These are phyloP conservation scores for Exophiala alcalophila DNA, from an alignment of 2,329 filamentous ascomycete species.

Conservation along the genomic window DNA sequence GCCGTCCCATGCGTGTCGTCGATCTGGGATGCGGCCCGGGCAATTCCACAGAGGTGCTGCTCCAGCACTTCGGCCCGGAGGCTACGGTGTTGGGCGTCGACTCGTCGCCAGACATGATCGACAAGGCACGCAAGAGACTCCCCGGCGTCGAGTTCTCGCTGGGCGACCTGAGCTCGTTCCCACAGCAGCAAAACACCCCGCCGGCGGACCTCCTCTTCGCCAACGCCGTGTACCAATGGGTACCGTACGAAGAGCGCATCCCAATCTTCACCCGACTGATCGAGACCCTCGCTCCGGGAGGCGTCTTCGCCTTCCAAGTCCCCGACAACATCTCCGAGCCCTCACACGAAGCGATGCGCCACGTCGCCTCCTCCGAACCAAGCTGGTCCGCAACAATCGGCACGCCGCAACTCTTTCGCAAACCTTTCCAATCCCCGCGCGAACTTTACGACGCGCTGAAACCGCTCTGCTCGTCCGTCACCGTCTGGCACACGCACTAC, in stretches of 20 bases:
- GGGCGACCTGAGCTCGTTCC: slow-evolving; percentile 48
- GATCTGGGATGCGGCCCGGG: slow-evolving; percentile 62
- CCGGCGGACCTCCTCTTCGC: slow-evolving; percentile 50
- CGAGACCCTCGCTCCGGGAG: slow-evolving; percentile 40
- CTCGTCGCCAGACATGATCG: slow-evolving; percentile 56
- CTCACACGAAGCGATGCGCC: slow-evolving; percentile 52
- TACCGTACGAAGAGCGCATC: slow-evolving; percentile 46
- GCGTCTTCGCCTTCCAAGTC: slow-evolving; percentile 55
- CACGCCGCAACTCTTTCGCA: slow-evolving; percentile 39
- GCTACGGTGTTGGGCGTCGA: slow-evolving; percentile 54
- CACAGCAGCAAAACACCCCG: slow-evolving; percentile 16
- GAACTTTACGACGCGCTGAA: slow-evolving; percentile 52
- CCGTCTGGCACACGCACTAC: slow-evolving; percentile 57
- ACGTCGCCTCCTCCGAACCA: slow-evolving; percentile 38
- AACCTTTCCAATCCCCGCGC: slow-evolving; percentile 48
- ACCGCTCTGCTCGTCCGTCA: slow-evolving; percentile 43
- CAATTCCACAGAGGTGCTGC: slow-evolving; percentile 55
- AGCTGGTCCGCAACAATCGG: slow-evolving; percentile 41
- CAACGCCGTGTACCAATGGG: slow-evolving; percentile 61
- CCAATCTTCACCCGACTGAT: slow-evolving; percentile 47
- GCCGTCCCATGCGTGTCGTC: slow-evolving; percentile 49
- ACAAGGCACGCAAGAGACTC: slow-evolving; percentile 43
- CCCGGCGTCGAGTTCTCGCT: slow-evolving; percentile 47
- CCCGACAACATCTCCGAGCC: slow-evolving; percentile 52
- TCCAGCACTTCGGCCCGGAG: slow-evolving; percentile 46